Evolutionary conservation across 2,329 filamentous ascomycete species (phyloP), one percentile per base, ranked within the genome.

Genomic region (Phaeosphaeria sp.): DNA sequence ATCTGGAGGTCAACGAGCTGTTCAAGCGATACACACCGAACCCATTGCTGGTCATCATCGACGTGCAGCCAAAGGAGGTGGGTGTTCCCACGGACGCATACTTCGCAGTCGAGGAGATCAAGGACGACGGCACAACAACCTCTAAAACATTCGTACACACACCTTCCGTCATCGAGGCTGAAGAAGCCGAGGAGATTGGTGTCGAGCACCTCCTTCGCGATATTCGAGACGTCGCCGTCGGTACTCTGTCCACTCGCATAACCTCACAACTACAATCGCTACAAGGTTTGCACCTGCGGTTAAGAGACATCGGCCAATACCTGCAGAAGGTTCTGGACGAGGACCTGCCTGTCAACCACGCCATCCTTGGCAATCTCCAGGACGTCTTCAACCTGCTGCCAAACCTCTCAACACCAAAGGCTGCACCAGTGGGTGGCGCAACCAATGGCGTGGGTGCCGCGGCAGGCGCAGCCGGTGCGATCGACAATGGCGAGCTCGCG

Each of bases 21-120:
- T 98, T 99, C 87, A 99, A 99, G 85, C 88, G 93, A 83, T 99
- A 99, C 83, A 97, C 93, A 52, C 92, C 95, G 20, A 96, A 98
- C 75, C 95, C 95, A 50, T 84, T 99, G 67, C 86, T 99, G 52
- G 94, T 98, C 76, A 99, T 99, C 79, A 93, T 99, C 69, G 95
- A 99, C 76, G 95, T 99, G 62, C 94, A 98, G 80, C 94, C 95
- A 22, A 97, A 97, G 82, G 94, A 98, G 80, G 91, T 96, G 20
- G 95, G 95, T 60, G 95, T 99, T 53, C 95, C 95, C 20, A 99
- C 95, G 50, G 95, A 99, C 81, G 95, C 95, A 48, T 99, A 99
- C 83, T 99, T 99, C 82, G 95, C 95, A 5, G 92, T 99, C 49
- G 95, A 99, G 75, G 95, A 99, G 84, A 99, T 99, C 82, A 98